These are phyloP conservation scores for Ustilago sp. DNA, from an alignment of 1,284 basidiomycete genomes.

Conservation along the genomic window DNA sequence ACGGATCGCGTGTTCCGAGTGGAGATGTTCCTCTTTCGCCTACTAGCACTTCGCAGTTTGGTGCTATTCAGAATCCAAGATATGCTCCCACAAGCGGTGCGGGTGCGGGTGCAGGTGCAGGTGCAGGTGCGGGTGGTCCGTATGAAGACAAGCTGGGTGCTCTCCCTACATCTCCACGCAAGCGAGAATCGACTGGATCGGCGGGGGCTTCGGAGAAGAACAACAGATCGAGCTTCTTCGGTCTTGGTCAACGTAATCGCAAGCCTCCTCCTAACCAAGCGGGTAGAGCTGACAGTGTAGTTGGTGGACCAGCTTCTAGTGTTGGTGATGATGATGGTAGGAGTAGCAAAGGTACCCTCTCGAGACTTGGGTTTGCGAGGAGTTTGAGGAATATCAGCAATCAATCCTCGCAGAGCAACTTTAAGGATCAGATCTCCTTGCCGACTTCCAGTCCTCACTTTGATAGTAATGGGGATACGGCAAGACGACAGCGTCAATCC, in stretches of 20 bases:
- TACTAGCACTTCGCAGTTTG: conserved; percentile 25
- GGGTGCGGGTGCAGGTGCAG: not conserved
- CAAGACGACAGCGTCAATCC: conserved; percentile 45
- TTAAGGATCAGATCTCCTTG: conserved; percentile 67
- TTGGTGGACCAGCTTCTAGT: conserved; percentile 17
- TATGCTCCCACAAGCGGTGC: conserved; percentile 23
- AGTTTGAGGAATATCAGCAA: conserved; percentile 41
- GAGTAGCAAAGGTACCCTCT: conserved; percentile 52
- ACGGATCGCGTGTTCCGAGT: conserved; percentile 29
- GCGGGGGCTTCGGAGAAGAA: conserved; percentile 28
- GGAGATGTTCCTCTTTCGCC: conserved; percentile 43
- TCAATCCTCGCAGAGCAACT: conserved; percentile 40
- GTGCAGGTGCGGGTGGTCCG: not conserved
- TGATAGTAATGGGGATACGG: conserved; percentile 58
- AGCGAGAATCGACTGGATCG: conserved; percentile 54
- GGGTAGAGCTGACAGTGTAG: conserved; percentile 4
- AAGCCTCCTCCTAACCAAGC: conserved; percentile 50
- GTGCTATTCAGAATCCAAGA: conserved; percentile 21
- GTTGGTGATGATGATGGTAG: conserved; percentile 38
- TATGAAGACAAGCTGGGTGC: conserved; percentile 49
- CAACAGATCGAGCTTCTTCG: conserved; percentile 63
- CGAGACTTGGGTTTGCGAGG: conserved; percentile 55
- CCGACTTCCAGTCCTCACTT: conserved; percentile 64
- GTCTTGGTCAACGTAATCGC: conserved; percentile 50
- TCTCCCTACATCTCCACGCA: conserved; percentile 50